Evolutionary conservation across 2,329 filamentous ascomycete genomes (phyloP), one percentile per base, ranked within the genome.

Genomic region (Aaosphaeria pasadenensis): DNA sequence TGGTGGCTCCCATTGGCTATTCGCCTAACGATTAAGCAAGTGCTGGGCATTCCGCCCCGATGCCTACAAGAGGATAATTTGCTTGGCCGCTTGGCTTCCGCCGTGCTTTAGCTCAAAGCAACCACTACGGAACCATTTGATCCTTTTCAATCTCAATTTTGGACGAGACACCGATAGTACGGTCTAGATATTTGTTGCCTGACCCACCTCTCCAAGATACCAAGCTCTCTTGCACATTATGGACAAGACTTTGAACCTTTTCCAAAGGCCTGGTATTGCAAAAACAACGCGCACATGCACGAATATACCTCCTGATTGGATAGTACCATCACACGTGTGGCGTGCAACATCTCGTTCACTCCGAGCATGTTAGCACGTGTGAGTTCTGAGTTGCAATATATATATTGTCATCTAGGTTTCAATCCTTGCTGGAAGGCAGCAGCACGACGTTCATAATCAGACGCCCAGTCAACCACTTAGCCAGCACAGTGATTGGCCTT

Each of bases 401-500:
- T 36, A 36, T 36, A 36, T 24, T 24, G 17, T 24, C 17, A 24
- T 24, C 17, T 24, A 24, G 17, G 17, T 24, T 24, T 24, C 17
- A 24, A 24, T 24, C 17, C 33, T 9, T 36, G 7, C 4, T 36
- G n/a, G 33, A n/a, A 36, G 33, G 7, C 4, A 32, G 35, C 39
- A 48, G 38, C 33, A 36, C 33, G 33, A 36, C 33, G n/a, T 24
- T 24, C 17, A 24, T 3, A 24, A 24, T 24, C 17, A 24, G 17
- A 24, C 17, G 17, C 17, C 42, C 45, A 51, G 42, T 38, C 53
- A 52, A 41, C 46, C 43, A 42, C 54, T 13, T 43, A 46, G 17
- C 45, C 42, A 47, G 46, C 50, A 51, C 40, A 53, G 5, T n/a
- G 41, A 24, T 24, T 44, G 44, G 49, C 42, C 39, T 7, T 55